Evolutionary conservation across 495 filamentous ascomycete species (phyloP).

Genomic region (Bacidia rubella): DNA sequence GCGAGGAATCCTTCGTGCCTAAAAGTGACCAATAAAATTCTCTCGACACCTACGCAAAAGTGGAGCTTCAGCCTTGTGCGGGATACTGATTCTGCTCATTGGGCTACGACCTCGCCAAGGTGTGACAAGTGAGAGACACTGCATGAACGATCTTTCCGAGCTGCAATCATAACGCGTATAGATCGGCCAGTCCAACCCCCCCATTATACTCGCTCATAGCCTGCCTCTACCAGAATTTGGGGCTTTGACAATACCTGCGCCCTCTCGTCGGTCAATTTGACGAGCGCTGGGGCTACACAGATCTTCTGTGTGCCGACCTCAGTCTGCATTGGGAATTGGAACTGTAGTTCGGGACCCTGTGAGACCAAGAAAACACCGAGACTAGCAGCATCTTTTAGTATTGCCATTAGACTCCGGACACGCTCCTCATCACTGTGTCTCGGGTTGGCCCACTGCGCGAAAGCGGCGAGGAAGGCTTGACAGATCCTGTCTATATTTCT

Average conservation of each 20-base stretch:
- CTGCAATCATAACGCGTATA: background rate
- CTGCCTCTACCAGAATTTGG: background rate
- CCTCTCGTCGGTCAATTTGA: conserved; percentile 13
- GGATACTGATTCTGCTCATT: no score
- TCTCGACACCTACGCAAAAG: background rate
- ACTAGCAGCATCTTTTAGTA: conserved; percentile 11
- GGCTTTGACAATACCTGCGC: background rate
- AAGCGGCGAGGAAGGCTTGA: conserved; percentile 4
- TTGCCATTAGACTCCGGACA: conserved; percentile 5
- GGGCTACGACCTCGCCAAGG: no score
- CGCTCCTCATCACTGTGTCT: conserved; percentile 11
- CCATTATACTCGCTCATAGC: background rate
- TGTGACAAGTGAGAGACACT: no score
- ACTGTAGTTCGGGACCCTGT: conserved; percentile 9
- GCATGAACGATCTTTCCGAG: no score
- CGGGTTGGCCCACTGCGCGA: conserved; percentile 11
- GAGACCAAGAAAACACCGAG: conserved; percentile 15
- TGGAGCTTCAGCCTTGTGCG: background rate
- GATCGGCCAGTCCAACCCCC: background rate
- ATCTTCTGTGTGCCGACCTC: background rate
- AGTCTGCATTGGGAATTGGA: conserved; percentile 6
- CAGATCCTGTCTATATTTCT: conserved; percentile 3
- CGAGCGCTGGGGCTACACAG: conserved; percentile 8
- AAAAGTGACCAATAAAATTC: background rate
- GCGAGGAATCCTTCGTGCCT: background rate